Base-by-base conservation (phyloP, 2,329 filamentous ascomycete genomes). In the Pseudocercospora fuligena region DNA sequence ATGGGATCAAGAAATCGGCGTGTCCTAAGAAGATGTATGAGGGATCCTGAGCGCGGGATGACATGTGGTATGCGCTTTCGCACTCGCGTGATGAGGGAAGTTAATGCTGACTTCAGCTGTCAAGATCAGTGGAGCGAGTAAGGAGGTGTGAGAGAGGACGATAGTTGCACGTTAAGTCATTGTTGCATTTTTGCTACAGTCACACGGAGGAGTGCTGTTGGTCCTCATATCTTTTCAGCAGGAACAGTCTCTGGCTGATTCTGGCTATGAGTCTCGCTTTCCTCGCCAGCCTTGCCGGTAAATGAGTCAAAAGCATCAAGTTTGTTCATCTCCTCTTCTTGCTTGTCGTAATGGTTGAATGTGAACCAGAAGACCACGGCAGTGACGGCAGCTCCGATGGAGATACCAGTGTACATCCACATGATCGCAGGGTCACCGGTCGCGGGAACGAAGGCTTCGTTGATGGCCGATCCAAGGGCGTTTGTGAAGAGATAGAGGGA, bases 391-490 rank as follows among this genome's bases (percentile, higher is more conserved):
- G 74, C 69, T 19, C 67, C 70, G 19, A 74, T 53, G 3, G 70
- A 66, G 7, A 78, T 66, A 9, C 75, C 75, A 21, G 72, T 74
- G 65, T 77, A 77, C 83, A 92, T 85, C 87, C 88, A 91, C 65
- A 89, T 74, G 72, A 91, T 84, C 70, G 87, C 83, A 23, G 90
- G 90, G 74, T 92, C 87, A 64, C 84, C 84, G 6, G 87, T 85
- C 5, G 83, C 79, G 0, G 89, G 87, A 1, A 87, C 84, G 12
- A 92, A 79, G 2, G 88, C 85, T 71, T 89, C 86, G 2, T 86
- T 87, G 23, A 92, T 78, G 33, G 85, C 86, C 1, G 86, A 83
- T 2, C 86, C 86, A 53, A 87, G 82, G 2, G 87, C 88, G 54
- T 81, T 86, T 46, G 86, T 89, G 68, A 89, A 82, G 64, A 89